These are phyloP conservation scores for Diaporthe caulivora DNA, from an alignment of 2,329 filamentous ascomycete genomes.

Conservation along the genomic window DNA sequence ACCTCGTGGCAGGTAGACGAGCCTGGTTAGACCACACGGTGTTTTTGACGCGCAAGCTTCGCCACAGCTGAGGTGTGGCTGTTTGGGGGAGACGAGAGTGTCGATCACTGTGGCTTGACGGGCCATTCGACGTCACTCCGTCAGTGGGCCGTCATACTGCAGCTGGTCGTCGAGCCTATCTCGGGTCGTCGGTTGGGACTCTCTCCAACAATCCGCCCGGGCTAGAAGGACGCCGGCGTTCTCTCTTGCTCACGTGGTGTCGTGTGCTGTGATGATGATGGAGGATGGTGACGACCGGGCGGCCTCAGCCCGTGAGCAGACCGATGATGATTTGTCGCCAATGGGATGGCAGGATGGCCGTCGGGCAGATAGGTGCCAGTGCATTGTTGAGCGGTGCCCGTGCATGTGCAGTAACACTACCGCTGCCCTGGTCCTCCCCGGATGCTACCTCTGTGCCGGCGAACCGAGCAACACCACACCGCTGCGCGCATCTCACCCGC, in stretches of 20 bases:
- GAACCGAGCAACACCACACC: constrained; percentile 15
- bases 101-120: constrained; percentile 34
- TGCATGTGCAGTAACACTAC: not conserved
- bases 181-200: not conserved
- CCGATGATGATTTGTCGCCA: not conserved
- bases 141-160: not conserved
- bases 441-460: constrained; percentile 24
- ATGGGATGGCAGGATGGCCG: not conserved
- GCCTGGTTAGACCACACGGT: not conserved
- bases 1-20: not conserved
- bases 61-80: constrained; percentile 23
- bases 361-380: not conserved
- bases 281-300: not conserved
- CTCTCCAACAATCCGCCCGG: not conserved
- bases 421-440: not conserved
- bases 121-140: constrained; percentile 5
- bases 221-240: not conserved
- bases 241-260: not conserved
- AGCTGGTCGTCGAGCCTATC: constrained; percentile 11
- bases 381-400: too few relatives aligned
- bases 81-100: not conserved
- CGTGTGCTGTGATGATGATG: not conserved
- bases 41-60: not conserved
- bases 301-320: not conserved
- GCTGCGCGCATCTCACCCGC: not conserved